phyloP scores from a whole-genome alignment of 2,329 filamentous ascomycete species.

The Sporothrix phasma region DNA sequence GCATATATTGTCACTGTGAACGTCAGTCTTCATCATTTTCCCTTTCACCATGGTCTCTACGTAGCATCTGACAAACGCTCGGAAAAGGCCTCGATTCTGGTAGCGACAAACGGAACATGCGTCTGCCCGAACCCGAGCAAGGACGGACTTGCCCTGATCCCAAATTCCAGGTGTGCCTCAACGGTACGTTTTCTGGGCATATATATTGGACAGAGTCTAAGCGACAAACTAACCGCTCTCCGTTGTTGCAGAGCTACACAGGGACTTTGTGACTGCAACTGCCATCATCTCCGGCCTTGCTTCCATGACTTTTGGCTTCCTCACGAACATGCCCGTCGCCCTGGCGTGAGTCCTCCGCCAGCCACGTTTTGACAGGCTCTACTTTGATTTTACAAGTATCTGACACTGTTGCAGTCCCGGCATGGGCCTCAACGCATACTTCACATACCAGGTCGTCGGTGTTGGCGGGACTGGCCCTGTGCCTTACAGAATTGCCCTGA shows the following conservation, averaged over 20 bases:
- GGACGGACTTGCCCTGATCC: slow-evolving; percentile 25
- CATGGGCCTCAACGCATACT: slow-evolving; percentile 60
- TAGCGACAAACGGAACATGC: slow-evolving; percentile 69
- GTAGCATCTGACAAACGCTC: background rate
- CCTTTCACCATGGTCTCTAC: background rate
- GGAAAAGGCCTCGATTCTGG: slow-evolving; percentile 56
- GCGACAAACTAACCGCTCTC: too few species aligned
- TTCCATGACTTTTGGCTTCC: slow-evolving; percentile 66
- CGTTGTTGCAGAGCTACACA: slow-evolving; percentile 45
- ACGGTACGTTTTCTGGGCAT: background rate
- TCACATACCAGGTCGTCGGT: slow-evolving; percentile 57
- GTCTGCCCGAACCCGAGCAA: slow-evolving; percentile 36
- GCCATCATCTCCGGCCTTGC: slow-evolving; percentile 69
- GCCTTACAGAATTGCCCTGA: slow-evolving; percentile 50
- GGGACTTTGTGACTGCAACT: slow-evolving; percentile 73
- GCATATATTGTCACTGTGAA: slow-evolving; percentile 75
- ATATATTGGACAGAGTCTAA: background rate
- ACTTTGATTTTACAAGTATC: too few species aligned
- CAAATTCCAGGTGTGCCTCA: slow-evolving; percentile 5
- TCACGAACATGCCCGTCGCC: slow-evolving; percentile 72
- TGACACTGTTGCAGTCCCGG: slow-evolving; percentile 39
- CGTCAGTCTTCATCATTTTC: slow-evolving; percentile 28
- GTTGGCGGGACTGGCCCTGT: slow-evolving; percentile 47
- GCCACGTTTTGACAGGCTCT: too few species aligned
- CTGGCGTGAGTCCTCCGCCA: slow-evolving; percentile 50